Percentiles rank a stretch among this genome's conserved stretches.
These are phyloP conservation scores for Barbatosphaeria neglecta DNA, from an alignment of 495 filamentous ascomycete genomes.

Conservation along the genomic window DNA sequence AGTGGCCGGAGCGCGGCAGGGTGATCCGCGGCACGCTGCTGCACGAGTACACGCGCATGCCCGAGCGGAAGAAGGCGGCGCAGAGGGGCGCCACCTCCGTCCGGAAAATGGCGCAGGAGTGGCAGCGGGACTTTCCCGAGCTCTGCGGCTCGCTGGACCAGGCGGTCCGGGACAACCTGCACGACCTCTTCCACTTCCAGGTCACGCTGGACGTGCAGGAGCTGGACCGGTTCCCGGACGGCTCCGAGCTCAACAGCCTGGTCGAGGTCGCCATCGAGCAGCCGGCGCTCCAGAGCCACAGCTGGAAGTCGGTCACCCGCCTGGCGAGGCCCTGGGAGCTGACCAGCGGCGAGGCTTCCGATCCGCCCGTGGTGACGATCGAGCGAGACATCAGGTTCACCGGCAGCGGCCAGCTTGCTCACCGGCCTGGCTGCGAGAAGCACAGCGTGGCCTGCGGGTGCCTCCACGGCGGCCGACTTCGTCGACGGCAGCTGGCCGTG, in stretches of 20 bases:
- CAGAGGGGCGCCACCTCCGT: slow-evolving; percentile 20
- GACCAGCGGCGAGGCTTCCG: slow-evolving; percentile 18
- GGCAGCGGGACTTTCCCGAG: slow-evolving; percentile 31
- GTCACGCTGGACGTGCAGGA: slow-evolving; percentile 33
- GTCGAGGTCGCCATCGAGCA: slow-evolving; percentile 37
- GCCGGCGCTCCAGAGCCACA: slow-evolving; percentile 27
- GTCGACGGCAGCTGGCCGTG: slow-evolving; percentile 17
- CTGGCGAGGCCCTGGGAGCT: slow-evolving; percentile 38
- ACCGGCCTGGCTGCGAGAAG: slow-evolving; percentile 27
- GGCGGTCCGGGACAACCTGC: slow-evolving; percentile 17
- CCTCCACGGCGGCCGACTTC: slow-evolving; percentile 17
- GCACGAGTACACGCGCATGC: slow-evolving; percentile 34
- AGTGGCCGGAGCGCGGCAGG: slow-evolving; percentile 19
- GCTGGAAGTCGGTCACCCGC: slow-evolving; percentile 37
- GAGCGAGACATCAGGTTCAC: slow-evolving; percentile 11
- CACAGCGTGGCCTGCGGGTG: slow-evolving; percentile 16
- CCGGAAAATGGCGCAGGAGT: slow-evolving; percentile 24
- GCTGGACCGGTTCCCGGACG: slow-evolving; percentile 30
- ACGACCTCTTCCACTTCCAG: slow-evolving; percentile 38
- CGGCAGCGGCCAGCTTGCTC: slow-evolving; percentile 20
- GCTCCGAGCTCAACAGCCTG: slow-evolving; percentile 35
- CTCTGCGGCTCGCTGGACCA: slow-evolving; percentile 27
- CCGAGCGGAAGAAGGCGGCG: slow-evolving; percentile 20
- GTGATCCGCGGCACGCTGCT: slow-evolving; percentile 23
- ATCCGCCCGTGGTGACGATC: slow-evolving; percentile 2